Base-by-base conservation (phyloP, 1,284 basidiomycete species). In the Apiotrichum gamsii region DNA sequence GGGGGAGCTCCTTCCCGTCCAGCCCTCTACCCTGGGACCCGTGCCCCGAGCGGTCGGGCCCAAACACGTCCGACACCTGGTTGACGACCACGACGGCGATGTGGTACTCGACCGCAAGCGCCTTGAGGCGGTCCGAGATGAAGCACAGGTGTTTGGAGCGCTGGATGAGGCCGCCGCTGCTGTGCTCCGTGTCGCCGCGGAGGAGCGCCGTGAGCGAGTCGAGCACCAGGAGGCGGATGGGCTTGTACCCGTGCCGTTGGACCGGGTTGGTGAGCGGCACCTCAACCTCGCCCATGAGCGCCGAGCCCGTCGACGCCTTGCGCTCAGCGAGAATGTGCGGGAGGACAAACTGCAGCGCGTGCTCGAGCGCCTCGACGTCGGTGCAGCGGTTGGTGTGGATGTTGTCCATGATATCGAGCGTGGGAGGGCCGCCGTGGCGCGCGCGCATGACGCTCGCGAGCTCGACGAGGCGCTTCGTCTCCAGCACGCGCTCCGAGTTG, bases 201-300 rank as follows among this genome's bases (percentile, higher is more conserved):
- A 93, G 85, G 13, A 91, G 77, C 42, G 90, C 85, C 0, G 84
- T 82, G 29, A 94, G 74, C 0, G 86, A 82, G 68, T 94, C 90
- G 45, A 94, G 78, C 43, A 94, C 72, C 41, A 94, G 61, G 5
- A 93, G 74, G 47, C 80, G 61, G 14, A 73, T 59, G 4, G 72
- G 72, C 15, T 47, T 36, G 5, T 21, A 10, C 9, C 47, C 40
- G 24, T n/a, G 19, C 11, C 8, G 8, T 6, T 6, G 25, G 8
- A 11, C 25, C 11, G 25, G 25, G 8, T 6, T 28, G 6, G 36
- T 21, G 9, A 4, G 5, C 25, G 6, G 8, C 6, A 28, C 25
- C 8, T 6, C 11, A 14, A 20, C 6, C 4, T 8, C 11, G 25
- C 25, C 24, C 8, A 28, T 6, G 11, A 28, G 25, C 25, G 25